phyloP scores from a whole-genome alignment of 2,329 filamentous ascomycete species.

The Ophiocordyceps unilateralis region DNA sequence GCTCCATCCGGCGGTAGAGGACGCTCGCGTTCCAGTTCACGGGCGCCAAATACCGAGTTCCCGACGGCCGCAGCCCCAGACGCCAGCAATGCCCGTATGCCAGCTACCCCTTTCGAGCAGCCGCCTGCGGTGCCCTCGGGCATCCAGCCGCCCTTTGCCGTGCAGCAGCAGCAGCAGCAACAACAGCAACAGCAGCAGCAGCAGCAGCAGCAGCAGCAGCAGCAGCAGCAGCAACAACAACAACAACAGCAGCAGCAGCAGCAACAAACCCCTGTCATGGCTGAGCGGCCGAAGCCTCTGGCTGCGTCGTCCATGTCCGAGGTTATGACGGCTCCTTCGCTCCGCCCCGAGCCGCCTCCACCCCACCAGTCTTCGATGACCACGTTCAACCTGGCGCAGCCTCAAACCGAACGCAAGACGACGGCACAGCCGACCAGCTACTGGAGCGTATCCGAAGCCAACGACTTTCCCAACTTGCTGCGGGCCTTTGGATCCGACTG shows the following conservation, averaged over 20 bases:
- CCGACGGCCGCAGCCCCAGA: constrained; percentile 21
- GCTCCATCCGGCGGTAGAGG: constrained; percentile 22
- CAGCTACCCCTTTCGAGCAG: constrained; percentile 24
- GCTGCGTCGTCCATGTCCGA: constrained; percentile 26
- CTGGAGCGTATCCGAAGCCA: constrained; percentile 71
- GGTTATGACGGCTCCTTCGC: constrained; percentile 37
- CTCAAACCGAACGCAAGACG: constrained; percentile 30
- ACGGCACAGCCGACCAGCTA: constrained; percentile 57
- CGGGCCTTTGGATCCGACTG: constrained; percentile 67
- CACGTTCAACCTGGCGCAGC: constrained; percentile 31
- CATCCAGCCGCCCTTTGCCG: constrained; percentile 24
- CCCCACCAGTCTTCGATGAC: constrained; percentile 28
- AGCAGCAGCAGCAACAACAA: constrained; percentile 10
- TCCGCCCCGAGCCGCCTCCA: constrained; percentile 34
- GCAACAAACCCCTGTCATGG: constrained; percentile 1
- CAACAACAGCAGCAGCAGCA: too few relatives aligned
- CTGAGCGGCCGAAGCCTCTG: constrained; percentile 19
- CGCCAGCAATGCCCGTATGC: constrained; percentile 15
- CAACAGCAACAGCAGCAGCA: constrained; percentile 7
- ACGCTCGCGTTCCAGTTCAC: constrained; percentile 37
- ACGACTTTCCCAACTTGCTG: constrained; percentile 57
- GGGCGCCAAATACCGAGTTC: constrained; percentile 25
- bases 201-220: constrained; percentile 6
- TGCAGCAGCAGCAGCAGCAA: constrained; percentile 12
- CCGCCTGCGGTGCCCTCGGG: constrained; percentile 12